phyloP scores from a whole-genome alignment of 331 rosid species.

The Quercus lobata region DNA sequence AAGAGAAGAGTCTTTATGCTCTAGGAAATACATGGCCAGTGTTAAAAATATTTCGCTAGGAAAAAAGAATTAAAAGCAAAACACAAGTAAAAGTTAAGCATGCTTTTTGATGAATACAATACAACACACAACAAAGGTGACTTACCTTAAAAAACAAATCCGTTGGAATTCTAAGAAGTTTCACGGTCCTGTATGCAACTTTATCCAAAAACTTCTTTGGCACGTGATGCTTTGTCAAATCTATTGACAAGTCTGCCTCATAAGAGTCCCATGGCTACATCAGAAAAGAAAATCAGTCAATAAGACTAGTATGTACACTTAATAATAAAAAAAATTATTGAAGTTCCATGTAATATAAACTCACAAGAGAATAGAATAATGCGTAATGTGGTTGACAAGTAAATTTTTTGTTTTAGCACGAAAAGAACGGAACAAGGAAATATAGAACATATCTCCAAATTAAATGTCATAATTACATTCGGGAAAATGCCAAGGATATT shows the following conservation, averaged over 20 bases:
- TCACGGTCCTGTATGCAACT: slow-evolving; percentile 64
- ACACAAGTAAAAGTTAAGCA: background rate
- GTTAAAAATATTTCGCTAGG: background rate
- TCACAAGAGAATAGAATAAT: background rate
- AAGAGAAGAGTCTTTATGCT: background rate
- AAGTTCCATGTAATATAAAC: background rate
- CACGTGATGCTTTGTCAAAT: slow-evolving; percentile 60
- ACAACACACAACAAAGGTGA: background rate
- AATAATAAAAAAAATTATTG: background rate
- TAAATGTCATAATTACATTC: too few relatives aligned
- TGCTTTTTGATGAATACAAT: background rate
- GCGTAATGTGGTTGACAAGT: background rate
- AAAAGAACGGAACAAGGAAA: background rate
- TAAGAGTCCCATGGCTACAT: slow-evolving; percentile 73
- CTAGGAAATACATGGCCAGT: background rate
- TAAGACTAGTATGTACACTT: background rate
- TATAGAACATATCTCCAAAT: too few relatives aligned
- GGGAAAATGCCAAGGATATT: too few relatives aligned
- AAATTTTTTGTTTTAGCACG: background rate
- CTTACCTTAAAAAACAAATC: slow-evolving; percentile 63
- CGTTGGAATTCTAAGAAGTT: slow-evolving; percentile 61
- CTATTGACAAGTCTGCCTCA: slow-evolving; percentile 48
- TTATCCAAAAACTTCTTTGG: slow-evolving; percentile 65
- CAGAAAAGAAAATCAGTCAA: background rate
- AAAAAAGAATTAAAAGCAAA: background rate